These are phyloP conservation scores for Croton setiger DNA, from an alignment of 441 rosid species.

Conservation along the genomic window DNA sequence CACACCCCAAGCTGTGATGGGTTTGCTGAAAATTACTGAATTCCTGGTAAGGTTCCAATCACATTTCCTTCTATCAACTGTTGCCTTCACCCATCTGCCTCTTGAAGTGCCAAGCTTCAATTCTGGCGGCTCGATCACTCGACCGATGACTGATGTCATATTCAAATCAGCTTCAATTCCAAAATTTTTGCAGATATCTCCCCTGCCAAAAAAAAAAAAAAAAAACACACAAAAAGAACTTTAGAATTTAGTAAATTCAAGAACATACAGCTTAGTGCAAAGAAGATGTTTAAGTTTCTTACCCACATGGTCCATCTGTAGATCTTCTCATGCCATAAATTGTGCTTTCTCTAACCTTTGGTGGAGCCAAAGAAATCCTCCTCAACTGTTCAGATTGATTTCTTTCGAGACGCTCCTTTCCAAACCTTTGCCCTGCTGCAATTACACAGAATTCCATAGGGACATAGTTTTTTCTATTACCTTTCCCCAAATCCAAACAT, in stretches of 20 bases:
- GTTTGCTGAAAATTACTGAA: constrained; percentile 55
- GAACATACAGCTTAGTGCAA: too few relatives aligned
- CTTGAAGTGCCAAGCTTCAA: constrained; percentile 41
- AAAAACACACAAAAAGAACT: too few relatives aligned
- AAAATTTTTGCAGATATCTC: constrained; percentile 41
- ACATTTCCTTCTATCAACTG: constrained; percentile 50
- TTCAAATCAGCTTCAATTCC: constrained; percentile 43
- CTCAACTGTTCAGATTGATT: constrained; percentile 40
- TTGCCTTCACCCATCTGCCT: constrained; percentile 36
- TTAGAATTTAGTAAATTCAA: too few relatives aligned
- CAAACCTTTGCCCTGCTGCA: constrained; percentile 63
- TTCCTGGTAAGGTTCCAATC: constrained; percentile 71
- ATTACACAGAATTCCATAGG: constrained; percentile 77
- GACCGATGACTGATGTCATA: constrained; percentile 58
- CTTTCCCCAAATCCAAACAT: constrained; percentile 58
- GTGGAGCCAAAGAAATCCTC: constrained; percentile 41
- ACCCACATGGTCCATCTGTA: constrained; percentile 61
- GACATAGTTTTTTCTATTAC: constrained; percentile 35
- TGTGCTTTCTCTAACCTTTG: constrained; percentile 34
- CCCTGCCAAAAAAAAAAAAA: constrained; percentile 27
- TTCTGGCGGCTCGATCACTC: constrained; percentile 64
- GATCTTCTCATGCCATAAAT: constrained; percentile 44
- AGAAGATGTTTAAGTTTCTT: constrained; percentile 28
- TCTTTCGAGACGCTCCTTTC: constrained; percentile 43
- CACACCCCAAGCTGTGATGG: constrained; percentile 58